phyloP scores from a whole-genome alignment of 352 stramenopile genomes.

The Globisporangium radiosum region DNA sequence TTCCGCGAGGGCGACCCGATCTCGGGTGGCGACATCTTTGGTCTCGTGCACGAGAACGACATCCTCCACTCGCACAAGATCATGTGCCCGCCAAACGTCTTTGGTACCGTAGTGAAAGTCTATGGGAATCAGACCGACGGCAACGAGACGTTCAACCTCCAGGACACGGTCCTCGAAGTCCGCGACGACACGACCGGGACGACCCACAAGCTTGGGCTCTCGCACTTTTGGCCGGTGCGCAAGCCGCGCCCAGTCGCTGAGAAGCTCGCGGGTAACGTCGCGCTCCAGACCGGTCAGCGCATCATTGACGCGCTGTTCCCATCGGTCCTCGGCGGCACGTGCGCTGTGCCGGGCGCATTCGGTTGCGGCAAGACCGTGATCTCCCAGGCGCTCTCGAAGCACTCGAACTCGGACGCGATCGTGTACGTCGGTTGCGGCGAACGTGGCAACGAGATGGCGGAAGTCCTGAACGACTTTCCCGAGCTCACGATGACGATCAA shows the following conservation, averaged over 20 bases:
- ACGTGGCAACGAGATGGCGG: slow-evolving; percentile 99
- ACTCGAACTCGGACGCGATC: slow-evolving; percentile 98
- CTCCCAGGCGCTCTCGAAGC: slow-evolving; percentile 98
- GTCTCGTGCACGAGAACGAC: slow-evolving; percentile 98
- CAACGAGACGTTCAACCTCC: slow-evolving; percentile 94
- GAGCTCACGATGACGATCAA: slow-evolving; percentile 99
- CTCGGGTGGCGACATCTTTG: slow-evolving; percentile 97
- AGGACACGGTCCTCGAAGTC: slow-evolving; percentile 98
- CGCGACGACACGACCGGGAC: slow-evolving; percentile 94
- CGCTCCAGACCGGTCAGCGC: slow-evolving; percentile 97
- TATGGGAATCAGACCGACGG: slow-evolving; percentile 94
- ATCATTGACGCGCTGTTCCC: slow-evolving; percentile 99
- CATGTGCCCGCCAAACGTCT: slow-evolving; percentile 98
- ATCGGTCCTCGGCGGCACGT: slow-evolving; percentile 98
- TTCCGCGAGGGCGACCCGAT: slow-evolving; percentile 94
- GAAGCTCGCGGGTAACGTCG: slow-evolving; percentile 97
- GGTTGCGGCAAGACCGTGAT: slow-evolving; percentile 99
- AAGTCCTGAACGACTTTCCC: slow-evolving; percentile 99
- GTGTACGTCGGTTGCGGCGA: slow-evolving; percentile 99
- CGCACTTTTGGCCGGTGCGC: slow-evolving; percentile 98
- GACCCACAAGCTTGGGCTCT: slow-evolving; percentile 94
- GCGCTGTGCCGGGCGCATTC: slow-evolving; percentile 98
- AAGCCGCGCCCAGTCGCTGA: slow-evolving; percentile 96
- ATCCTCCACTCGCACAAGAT: slow-evolving; percentile 99
- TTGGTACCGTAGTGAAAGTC: slow-evolving; percentile 98